Evolutionary conservation across 768 basidiomycete genomes (phyloP), one percentile per base, ranked within the genome.

Genomic region (Chalciporus chontae): DNA sequence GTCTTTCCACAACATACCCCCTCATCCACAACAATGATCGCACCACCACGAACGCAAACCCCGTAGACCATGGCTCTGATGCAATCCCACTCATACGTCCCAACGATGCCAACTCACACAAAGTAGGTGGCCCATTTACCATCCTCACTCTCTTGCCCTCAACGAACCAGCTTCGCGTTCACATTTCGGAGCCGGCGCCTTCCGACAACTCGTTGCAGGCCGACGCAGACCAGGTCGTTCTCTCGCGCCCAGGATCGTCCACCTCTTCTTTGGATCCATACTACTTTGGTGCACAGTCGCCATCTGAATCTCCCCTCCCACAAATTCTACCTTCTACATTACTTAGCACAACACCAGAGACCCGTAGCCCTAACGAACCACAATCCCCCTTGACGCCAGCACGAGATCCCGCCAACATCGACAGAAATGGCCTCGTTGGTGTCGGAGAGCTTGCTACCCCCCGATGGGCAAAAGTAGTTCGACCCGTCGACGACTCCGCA

Each of bases 401-500:
- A 29, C 78, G 80, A 51, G 85, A 92, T 70, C 86, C 88, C 18
- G 81, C 88, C 18, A 66, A 73, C 57, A 92, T 93, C 53, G 94
- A 98, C 72, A 78, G 96, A 50, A 78, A 83, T 15, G 87, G 84
- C 32, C 81, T 98, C 36, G 83, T 98, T 46, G 96, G 96, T 21
- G 89, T 98, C 5, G 96, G 96, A 32, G 96, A 99, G 70, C 80
- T 98, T 27, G 75, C 93, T 17, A 99, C 96, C n/a, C 96, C 96
- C 42, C 81, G 94, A 53, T 99, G 94, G 94, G 78, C 79, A 52
- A 80, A 79, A 62, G 76, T 77, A 42, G 68, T 72, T 31, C 66
- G 68, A 56, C 76, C 67, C 45, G 58, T 65, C 48, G 73, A 67
- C 45, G 58, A 58, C 26, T 43, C 60, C n/a, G 66, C 70, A 18